Evolutionary conservation across 148 eudicot genomes (phyloP), one percentile per base, ranked within the genome.

Genomic region (Limonium bicolor): DNA sequence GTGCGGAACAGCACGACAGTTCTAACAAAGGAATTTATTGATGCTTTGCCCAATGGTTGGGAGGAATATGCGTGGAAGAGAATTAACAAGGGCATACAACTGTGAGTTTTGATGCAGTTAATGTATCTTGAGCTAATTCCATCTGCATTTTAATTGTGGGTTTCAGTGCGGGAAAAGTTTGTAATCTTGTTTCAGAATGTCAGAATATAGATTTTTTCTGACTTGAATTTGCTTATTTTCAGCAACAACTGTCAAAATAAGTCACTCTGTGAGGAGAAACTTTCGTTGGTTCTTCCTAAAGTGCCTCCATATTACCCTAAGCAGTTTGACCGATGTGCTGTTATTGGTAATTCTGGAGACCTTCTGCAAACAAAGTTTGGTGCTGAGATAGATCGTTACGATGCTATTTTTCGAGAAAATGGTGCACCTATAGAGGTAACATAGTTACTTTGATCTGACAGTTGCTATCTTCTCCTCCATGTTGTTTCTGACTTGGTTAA

Each of bases 311-410:
- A 75, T 67, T 59, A 73, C 38, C 95, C 99, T 15, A 82, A 63
- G 59, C 93, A 90, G 55, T 80, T 70, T 59, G 69, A 68, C 18
- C 67, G 71, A 32, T 90, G 99, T 62, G 95, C 95, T 53, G 99
- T 84, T 41, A 70, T 90, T 55, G 99, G 99, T 28, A 90, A 90
- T 73, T 90, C 99, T 20, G 97, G 93, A 15, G 95, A 90, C 67
- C 87, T 90, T 52, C 52, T 90, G 48, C 75, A 84, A 55, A 90
- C 95, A 46, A 80, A 60, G 64, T 90, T 90, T 63, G 99, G 99
- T 25, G 62, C 62, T 54, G 95, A 90, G 65, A 90, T 90, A 68
- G 95, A 90, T 70, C 61, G 75, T 27, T 84, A 75, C 67, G 93
- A 85, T 66, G 88, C 65, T 50, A 76, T 90, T 60, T 30, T 90